Base-by-base conservation (phyloP, 306 rosid species). In the Castanopsis chinensis region DNA sequence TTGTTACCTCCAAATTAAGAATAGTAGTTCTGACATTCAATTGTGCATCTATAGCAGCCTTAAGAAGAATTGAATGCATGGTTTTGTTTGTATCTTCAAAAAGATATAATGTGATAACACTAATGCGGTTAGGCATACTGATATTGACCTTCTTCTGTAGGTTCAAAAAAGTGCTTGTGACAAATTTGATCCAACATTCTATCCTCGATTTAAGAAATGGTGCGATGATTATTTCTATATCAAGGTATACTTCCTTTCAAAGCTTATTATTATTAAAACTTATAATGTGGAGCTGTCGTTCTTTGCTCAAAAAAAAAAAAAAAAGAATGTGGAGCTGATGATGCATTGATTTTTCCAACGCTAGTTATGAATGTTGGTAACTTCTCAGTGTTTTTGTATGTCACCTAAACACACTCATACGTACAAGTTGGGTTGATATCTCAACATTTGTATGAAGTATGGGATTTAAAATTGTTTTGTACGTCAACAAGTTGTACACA, bases 131-230 rank as follows among this genome's bases (percentile, higher is more conserved):
- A 4, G 25, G 35, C 79, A 41, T 53, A 71, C 41, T 28, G 68
- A 55, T 21, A 20, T 73, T 80, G 15, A 70, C 57, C 72, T 83
- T 75, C 27, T 58, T 37, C 68, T 83, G 81, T 73, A 95, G 99
- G 87, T 69, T 82, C 98, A 95, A 85, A 95, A 92, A 78, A 76
- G 73, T 69, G 84, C 96, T 30, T 95, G 99, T 61, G 99, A 95
- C 93, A 95, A 95, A 87, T 95, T 95, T 84, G 97, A 95, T 76
- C 98, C 98, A 59, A 73, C 93, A 12, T 95, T 95, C 87, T 95
- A 92, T 80, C 97, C 99, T 30, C 94, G 89, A 72, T 95, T 95
- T 89, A 95, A 95, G 90, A 92, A 93, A 85, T 92, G 99, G 99
- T 95, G 99, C 57, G 99, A 95, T 75, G 99, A 95, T 73, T 95